Conservation (phyloP, 257 asterid species). For the Thymus mandschuricus region DNA sequence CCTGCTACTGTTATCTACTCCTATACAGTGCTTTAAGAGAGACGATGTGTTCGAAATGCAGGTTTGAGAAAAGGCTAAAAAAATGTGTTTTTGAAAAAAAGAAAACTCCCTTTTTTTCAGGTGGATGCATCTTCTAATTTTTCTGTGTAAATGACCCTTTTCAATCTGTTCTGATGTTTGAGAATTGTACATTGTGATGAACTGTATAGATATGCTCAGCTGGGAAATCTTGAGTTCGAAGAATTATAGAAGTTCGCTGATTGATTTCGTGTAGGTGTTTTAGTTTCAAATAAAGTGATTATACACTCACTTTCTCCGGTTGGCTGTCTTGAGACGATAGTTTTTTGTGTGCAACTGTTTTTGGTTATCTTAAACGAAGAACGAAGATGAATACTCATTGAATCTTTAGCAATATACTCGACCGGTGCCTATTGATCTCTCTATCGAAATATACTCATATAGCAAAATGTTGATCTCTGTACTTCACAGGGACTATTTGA, state of each 20-base stretch:
- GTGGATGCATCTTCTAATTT: background rate
- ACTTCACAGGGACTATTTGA: slow-evolving; percentile 80
- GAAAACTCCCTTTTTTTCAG: too few relatives aligned
- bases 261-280: too few relatives aligned
- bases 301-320: background rate
- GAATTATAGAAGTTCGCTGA: background rate
- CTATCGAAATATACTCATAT: background rate
- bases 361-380: background rate
- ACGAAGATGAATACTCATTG: background rate
- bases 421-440: background rate
- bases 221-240: background rate
- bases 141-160: slow-evolving; percentile 8
- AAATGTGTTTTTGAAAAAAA: background rate
- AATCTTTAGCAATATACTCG: slow-evolving; percentile 11
- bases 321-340: background rate
- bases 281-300: background rate
- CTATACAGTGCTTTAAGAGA: background rate
- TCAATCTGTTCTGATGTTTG: slow-evolving; percentile 3
- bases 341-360: too few relatives aligned
- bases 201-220: background rate
- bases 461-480: slow-evolving; percentile 9
- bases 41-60: background rate
- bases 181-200: background rate
- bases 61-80: background rate
- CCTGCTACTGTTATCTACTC: background rate